Conservation (phyloP, 106 monocot species). For the Xerophyta viscosa region DNA sequence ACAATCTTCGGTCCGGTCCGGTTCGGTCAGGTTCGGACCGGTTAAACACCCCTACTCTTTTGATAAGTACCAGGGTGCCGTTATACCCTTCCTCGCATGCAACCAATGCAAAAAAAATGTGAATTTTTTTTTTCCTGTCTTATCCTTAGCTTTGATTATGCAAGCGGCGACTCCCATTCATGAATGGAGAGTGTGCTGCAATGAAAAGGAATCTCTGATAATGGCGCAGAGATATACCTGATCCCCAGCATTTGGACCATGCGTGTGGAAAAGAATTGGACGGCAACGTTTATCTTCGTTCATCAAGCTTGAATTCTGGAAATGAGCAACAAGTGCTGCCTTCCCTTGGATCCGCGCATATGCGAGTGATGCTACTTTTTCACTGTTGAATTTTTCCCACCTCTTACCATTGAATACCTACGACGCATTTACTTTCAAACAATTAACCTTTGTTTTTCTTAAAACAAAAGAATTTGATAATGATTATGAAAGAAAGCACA, state of each 20-base stretch:
- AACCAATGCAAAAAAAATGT: too few relatives aligned
- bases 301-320: slow-evolving; percentile 78
- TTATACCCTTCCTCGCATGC: too few relatives aligned
- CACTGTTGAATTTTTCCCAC: slow-evolving; percentile 85
- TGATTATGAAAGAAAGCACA: too few relatives aligned
- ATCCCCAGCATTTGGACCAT: slow-evolving; percentile 75
- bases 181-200: background rate
- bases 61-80: too few relatives aligned
- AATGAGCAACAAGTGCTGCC: slow-evolving; percentile 54
- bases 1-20: too few relatives aligned
- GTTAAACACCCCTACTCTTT: too few relatives aligned
- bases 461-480: too few relatives aligned
- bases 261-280: slow-evolving; percentile 74
- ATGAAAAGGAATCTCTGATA: background rate
- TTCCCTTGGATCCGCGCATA: slow-evolving; percentile 74
- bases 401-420: slow-evolving; percentile 77
- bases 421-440: background rate
- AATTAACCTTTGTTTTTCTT: background rate
- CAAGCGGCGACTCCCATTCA: background rate
- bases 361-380: slow-evolving; percentile 74
- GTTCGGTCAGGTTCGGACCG: too few relatives aligned
- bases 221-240: slow-evolving; percentile 23
- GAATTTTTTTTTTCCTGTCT: too few relatives aligned
- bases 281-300: slow-evolving; percentile 77
- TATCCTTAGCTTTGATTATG: too few relatives aligned